Evolutionary conservation across 306 rosid genomes (phyloP).

Genomic region (Ormosia semicastrata): DNA sequence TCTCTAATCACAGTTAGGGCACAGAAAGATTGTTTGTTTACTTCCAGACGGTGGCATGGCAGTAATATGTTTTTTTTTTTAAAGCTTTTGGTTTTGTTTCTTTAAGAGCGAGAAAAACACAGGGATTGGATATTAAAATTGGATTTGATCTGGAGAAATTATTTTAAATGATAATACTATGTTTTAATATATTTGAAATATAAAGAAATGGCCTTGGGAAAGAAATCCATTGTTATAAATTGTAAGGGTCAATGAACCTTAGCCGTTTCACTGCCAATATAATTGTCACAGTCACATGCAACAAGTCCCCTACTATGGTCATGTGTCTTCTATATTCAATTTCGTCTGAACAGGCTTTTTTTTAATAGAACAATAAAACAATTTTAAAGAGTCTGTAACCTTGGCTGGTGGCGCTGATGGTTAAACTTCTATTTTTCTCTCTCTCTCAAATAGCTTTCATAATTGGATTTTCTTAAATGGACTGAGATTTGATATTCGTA

Average conservation of each 20-base stretch:
- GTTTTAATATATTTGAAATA: not conserved
- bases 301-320: not conserved
- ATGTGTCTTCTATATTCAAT: slow-evolving; percentile 8
- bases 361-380: not conserved
- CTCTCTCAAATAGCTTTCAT: not conserved
- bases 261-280: slow-evolving; percentile 20
- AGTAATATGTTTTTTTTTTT: not conserved
- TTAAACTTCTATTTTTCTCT: not conserved
- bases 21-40: slow-evolving; percentile 24
- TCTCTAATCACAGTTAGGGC: slow-evolving; percentile 20
- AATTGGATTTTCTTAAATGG: not conserved
- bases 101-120: not conserved
- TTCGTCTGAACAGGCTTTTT: not conserved
- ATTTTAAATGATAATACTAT: not conserved
- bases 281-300: slow-evolving; percentile 39
- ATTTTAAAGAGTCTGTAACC: not conserved
- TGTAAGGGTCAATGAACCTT: slow-evolving; percentile 33
- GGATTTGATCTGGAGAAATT: slow-evolving; percentile 11
- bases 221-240: not conserved
- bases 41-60: slow-evolving; percentile 15
- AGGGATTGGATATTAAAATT: not conserved
- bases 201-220: slow-evolving; percentile 18
- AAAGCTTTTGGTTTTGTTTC: slow-evolving; percentile 2
- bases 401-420: slow-evolving; percentile 7
- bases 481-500: not conserved